phyloP scores from a whole-genome alignment of 1,284 basidiomycete species.

The Tylopilus orsonianus region DNA sequence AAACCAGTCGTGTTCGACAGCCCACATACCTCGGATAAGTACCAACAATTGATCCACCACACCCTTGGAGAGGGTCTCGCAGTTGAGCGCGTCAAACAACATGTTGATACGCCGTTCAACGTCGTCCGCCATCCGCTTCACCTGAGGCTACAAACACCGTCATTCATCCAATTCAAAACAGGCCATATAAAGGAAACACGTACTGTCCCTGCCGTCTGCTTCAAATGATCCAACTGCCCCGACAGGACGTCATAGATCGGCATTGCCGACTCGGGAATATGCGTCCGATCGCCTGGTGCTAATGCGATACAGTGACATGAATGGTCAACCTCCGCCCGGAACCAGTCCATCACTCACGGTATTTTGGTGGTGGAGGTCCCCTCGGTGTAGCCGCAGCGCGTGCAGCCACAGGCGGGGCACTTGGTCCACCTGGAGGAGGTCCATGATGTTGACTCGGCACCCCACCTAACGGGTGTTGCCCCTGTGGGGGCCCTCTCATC shows the following conservation, averaged over 20 bases:
- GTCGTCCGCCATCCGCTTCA: slow-evolving; percentile 86
- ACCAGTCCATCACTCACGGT: slow-evolving; percentile 62
- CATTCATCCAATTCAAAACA: neutral
- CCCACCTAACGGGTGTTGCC: slow-evolving; percentile 27
- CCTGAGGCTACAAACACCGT: slow-evolving; percentile 54
- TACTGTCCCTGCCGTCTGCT: slow-evolving; percentile 71
- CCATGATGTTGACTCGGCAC: slow-evolving; percentile 24
- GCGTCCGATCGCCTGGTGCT: slow-evolving; percentile 89
- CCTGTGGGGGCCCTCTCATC: slow-evolving; percentile 20
- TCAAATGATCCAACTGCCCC: slow-evolving; percentile 62
- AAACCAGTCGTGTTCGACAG: no score
- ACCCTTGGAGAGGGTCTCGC: slow-evolving; percentile 76
- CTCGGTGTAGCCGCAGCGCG: slow-evolving; percentile 29
- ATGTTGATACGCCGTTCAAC: slow-evolving; percentile 85
- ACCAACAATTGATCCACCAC: slow-evolving; percentile 70
- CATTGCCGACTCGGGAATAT: slow-evolving; percentile 75
- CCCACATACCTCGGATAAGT: slow-evolving; percentile 59
- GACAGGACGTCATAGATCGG: slow-evolving; percentile 72
- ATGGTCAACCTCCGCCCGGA: neutral
- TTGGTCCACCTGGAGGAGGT: slow-evolving; percentile 44
- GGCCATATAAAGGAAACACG: slow-evolving; percentile 32
- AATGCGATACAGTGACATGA: neutral
- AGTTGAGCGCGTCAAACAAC: slow-evolving; percentile 90
- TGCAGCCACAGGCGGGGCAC: slow-evolving; percentile 39
- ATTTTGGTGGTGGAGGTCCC: slow-evolving; percentile 69